A percentile compares a stretch with the other conserved stretches of the same genome.
Conservation (phyloP, 768 basidiomycete genomes). For the Pleurotus giganteus region DNA sequence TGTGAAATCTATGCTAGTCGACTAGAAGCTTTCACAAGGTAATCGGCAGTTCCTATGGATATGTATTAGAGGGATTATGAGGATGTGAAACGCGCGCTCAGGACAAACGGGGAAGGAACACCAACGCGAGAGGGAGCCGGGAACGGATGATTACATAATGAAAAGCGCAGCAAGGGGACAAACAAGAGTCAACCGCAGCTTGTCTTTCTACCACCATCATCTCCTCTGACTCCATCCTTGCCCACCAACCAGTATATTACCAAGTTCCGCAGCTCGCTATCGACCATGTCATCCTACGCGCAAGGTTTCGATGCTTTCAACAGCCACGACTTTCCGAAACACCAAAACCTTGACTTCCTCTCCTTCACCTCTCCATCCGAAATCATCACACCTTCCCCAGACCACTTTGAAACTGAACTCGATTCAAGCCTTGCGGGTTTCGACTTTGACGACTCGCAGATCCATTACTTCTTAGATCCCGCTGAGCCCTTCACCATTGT, state of each 20-base stretch:
- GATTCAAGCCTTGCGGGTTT: constrained; percentile 68
- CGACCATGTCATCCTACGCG: constrained; percentile 30
- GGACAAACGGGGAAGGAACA: not conserved
- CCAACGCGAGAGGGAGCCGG: not conserved
- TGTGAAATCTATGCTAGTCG: no score
- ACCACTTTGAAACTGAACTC: constrained; percentile 82
- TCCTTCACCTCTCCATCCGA: constrained; percentile 69
- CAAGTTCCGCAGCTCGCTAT: constrained; percentile 24
- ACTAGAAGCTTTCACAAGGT: no score
- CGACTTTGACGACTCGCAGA: constrained; percentile 59
- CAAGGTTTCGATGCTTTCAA: constrained; percentile 32
- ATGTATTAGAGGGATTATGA: no score
- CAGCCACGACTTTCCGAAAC: constrained; percentile 33
- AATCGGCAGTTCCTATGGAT: no score
- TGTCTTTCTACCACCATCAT: constrained; percentile 26
- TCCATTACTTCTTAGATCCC: constrained; percentile 62
- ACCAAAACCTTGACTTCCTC: constrained; percentile 58
- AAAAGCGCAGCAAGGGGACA: constrained; percentile 6
- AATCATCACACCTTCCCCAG: constrained; percentile 74
- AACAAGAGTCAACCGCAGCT: constrained; percentile 1
- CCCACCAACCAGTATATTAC: constrained; percentile 8
- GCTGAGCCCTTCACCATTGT: constrained; percentile 65
- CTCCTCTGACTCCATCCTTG: constrained; percentile 14
- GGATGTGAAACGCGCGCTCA: no score
- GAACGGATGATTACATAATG: constrained; percentile 3